Conservation (phyloP, 257 asterid species). For the Oldenlandia corymbosa region DNA sequence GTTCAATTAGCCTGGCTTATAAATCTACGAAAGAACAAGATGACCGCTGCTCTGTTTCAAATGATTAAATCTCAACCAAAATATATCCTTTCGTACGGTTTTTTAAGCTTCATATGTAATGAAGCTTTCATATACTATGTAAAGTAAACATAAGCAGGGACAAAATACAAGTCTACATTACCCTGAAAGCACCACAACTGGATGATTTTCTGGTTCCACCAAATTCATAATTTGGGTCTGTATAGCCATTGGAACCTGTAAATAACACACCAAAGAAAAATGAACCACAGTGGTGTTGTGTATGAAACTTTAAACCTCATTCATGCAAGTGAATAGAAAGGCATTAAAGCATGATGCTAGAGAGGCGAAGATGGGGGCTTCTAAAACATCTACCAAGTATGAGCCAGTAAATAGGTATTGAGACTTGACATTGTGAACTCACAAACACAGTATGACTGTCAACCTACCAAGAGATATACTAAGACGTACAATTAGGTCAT, state of each 20-base stretch:
- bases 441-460: neutral
- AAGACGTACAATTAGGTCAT: neutral
- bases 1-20: neutral
- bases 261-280: conserved; percentile 4
- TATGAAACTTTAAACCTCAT: neutral
- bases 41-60: too few relatives aligned
- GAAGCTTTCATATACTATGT: neutral
- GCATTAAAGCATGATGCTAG: neutral
- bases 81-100: neutral
- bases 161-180: conserved; percentile 26
- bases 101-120: conserved; percentile 5
- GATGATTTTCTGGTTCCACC: conserved; percentile 76
- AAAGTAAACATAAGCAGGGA: neutral
- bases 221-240: conserved; percentile 44
- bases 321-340: neutral
- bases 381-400: neutral
- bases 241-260: conserved; percentile 77
- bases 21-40: too few relatives aligned
- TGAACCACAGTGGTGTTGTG: neutral
- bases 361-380: neutral
- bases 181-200: conserved; percentile 78
- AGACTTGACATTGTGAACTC: neutral
- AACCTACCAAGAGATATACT: conserved; percentile 1
- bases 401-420: neutral
- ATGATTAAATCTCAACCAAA: too few relatives aligned